A percentile compares a stretch with the other conserved stretches of the same genome.
phyloP scores from a whole-genome alignment of 2,329 filamentous ascomycete genomes.

The Botryotinia globosa region DNA sequence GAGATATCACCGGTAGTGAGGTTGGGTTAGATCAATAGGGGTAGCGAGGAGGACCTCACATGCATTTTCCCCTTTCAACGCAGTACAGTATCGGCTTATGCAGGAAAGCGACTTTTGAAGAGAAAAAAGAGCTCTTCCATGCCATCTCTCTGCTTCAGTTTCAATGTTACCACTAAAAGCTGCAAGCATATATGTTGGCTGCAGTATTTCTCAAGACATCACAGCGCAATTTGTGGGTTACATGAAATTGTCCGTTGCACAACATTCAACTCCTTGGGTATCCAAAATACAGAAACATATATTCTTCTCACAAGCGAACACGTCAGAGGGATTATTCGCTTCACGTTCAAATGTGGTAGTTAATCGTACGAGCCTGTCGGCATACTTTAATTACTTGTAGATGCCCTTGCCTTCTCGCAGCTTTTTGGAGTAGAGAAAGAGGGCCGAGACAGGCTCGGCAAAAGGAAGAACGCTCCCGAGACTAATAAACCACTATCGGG shows the following conservation, averaged over 20 bases:
- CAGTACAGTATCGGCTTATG: not conserved
- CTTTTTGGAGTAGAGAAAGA: not conserved
- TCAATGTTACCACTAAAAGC: not conserved
- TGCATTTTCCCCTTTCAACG: not conserved
- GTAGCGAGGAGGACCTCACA: constrained; percentile 5
- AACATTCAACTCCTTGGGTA: not conserved
- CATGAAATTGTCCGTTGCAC: not conserved
- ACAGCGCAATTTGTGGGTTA: not conserved
- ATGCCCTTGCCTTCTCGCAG: not conserved
- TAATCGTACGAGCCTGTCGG: not conserved
- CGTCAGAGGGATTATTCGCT: not conserved
- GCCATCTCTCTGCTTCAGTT: not conserved
- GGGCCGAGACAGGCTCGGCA: not conserved
- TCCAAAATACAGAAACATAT: not conserved
- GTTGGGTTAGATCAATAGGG: not conserved
- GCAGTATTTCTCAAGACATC: not conserved
- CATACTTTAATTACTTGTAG: not conserved
- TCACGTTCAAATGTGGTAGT: not conserved
- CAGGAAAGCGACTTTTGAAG: not conserved
- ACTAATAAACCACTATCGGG: not conserved
- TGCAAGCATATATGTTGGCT: not conserved
- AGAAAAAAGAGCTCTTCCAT: not conserved
- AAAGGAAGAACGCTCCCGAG: not conserved
- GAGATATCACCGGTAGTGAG: not conserved
- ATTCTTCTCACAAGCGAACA: not conserved